A percentile compares a stretch with the other conserved stretches of the same genome.
Evolutionary conservation across 192 early-diverging fungal species (phyloP).

Genomic region (Coemansia sp.): DNA sequence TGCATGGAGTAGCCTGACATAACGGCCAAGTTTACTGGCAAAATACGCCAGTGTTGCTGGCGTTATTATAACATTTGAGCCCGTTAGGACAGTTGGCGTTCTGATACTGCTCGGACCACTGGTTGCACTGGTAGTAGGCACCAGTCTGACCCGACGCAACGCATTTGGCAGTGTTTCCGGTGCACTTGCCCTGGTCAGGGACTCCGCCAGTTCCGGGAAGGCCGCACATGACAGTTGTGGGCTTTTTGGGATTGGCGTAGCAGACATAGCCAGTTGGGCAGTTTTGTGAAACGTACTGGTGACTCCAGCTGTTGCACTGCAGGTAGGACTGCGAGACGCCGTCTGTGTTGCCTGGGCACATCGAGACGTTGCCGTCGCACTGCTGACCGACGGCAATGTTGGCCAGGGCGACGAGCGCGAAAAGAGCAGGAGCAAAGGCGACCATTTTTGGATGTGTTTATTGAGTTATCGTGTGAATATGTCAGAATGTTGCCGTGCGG

Average conservation of each 20-base stretch:
- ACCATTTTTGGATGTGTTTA: conserved; percentile 14
- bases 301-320: conserved; percentile 39
- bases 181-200: conserved; percentile 33
- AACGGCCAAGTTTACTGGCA: conserved; percentile 25
- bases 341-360: conserved; percentile 29
- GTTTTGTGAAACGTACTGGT: conserved; percentile 17
- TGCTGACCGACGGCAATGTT: conserved; percentile 23
- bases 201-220: conserved; percentile 35
- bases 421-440: conserved; percentile 12
- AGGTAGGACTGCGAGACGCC: conserved; percentile 37
- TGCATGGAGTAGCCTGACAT: neutral
- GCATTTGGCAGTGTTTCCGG: conserved; percentile 46
- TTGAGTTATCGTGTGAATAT: neutral
- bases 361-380: conserved; percentile 28
- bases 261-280: conserved; percentile 37
- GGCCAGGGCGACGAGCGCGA: conserved; percentile 19
- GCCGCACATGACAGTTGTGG: conserved; percentile 35
- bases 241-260: conserved; percentile 37
- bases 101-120: conserved; percentile 46
- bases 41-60: conserved; percentile 38
- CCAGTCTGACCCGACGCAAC: conserved; percentile 30
- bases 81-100: conserved; percentile 30
- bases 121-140: conserved; percentile 40
- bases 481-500: neutral
- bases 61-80: conserved; percentile 48